Evolutionary conservation across 2,329 filamentous ascomycete species (phyloP).

Genomic region (Aspergillus felis): DNA sequence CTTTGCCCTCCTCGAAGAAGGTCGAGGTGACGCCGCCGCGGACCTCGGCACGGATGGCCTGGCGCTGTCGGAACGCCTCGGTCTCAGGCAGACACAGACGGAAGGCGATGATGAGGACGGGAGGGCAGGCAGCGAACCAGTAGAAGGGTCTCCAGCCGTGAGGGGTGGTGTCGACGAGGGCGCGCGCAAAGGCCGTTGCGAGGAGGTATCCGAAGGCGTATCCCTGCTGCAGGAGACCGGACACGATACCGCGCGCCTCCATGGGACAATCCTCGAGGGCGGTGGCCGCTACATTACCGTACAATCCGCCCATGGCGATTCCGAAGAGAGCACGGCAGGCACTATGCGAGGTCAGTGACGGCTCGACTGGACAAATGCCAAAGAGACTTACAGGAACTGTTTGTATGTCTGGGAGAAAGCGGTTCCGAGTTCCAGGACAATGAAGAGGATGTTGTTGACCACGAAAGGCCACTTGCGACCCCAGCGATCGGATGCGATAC

Average conservation of each 20-base stretch:
- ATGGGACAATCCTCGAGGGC: conserved; percentile 60
- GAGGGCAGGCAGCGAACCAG: conserved; percentile 83
- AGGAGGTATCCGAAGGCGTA: conserved; percentile 64
- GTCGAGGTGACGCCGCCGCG: conserved; percentile 58
- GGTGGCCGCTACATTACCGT: conserved; percentile 60
- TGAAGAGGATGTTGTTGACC: conserved; percentile 59
- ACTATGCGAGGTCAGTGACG: background rate
- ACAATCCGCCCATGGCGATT: conserved; percentile 62
- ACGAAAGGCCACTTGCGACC: conserved; percentile 59
- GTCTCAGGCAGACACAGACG: conserved; percentile 78
- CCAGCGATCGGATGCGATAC: conserved; percentile 49
- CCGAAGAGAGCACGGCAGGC: conserved; percentile 59
- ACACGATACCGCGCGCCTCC: conserved; percentile 56
- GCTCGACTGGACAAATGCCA: background rate
- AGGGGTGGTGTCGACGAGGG: conserved; percentile 61
- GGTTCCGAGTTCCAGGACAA: conserved; percentile 57
- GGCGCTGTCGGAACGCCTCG: conserved; percentile 63
- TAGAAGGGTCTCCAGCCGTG: conserved; percentile 81
- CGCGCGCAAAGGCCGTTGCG: conserved; percentile 52
- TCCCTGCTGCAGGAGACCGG: conserved; percentile 60
- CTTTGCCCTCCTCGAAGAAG: conserved; percentile 72
- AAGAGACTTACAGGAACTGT: conserved; percentile 45
- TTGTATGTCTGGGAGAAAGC: conserved; percentile 57
- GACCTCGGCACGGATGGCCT: conserved; percentile 57
- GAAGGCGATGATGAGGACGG: conserved; percentile 74